Base-by-base conservation (phyloP, 2,329 filamentous ascomycete species). In the Hymenotorrendiella dingleyae region DNA sequence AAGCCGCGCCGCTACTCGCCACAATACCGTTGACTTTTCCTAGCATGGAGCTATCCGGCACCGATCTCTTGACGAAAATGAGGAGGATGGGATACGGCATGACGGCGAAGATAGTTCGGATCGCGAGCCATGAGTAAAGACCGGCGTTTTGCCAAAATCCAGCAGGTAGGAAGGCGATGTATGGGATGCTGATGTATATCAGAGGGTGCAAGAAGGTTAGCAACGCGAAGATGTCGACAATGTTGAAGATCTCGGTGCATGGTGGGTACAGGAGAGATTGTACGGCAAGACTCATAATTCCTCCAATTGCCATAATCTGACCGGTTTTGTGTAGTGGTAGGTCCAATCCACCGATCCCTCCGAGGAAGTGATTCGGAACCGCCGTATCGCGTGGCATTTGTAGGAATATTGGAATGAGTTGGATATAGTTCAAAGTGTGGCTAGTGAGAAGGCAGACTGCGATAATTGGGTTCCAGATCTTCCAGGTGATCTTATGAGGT, bases 381-480 rank as follows among this genome's bases (percentile, higher is more conserved):
- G 16, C 16, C 2, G 11, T 20, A 16, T 40, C 37, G 12, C 14
- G 17, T 11, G 11, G 14, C 12, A n/a, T 21, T 20, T 40, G 37
- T 4, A 40, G 12, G n/a, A 40, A 40, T 5, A 40, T 40, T n/a
- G 37, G 37, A 14, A 30, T 19, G 9, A 40, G 37, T 23, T 40
- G 37, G 17, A 40, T 40, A 20, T 40, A 40, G 19, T 20, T 40
- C 16, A 40, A 27, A 3, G 37, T 30, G 20, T 40, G 37, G 19
- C 37, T 32, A 3, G 26, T 30, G 12, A 40, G 26, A 5, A 40
- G 20, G 26, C 37, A 40, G 3, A 40, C 17, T 30, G 37, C 37
- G n/a, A 40, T 40, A n/a, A 40, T 40, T 2, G 37, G 37, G 22
- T 40, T 40, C 37, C 26, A 30, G 17, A 40, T 40, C 22, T 17